Percentiles rank a stretch among this genome's conserved stretches.
These are phyloP conservation scores for Medicago lupulina DNA, from an alignment of 306 rosid species.

Conservation along the genomic window DNA sequence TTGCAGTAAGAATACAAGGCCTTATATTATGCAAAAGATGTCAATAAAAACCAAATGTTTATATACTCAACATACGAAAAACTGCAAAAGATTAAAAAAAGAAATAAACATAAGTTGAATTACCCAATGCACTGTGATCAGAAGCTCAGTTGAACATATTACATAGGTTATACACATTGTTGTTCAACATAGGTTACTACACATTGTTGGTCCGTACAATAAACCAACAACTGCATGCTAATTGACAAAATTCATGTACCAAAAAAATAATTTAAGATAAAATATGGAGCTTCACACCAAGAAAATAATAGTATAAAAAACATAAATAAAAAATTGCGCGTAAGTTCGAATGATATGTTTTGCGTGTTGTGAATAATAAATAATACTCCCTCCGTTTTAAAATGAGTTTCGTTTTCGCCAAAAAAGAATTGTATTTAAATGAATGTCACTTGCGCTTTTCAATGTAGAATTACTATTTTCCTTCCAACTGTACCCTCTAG, in stretches of 20 bases:
- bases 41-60: slow-evolving; percentile 17
- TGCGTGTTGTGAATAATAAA: too few species aligned
- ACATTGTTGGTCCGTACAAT: background rate
- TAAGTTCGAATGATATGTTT: background rate
- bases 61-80: background rate
- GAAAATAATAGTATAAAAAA: background rate
- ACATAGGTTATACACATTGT: slow-evolving; percentile 6
- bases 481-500: too few species aligned
- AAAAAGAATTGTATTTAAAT: too few species aligned
- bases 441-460: too few species aligned
- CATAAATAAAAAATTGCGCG: background rate
- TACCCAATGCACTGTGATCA: slow-evolving; percentile 22
- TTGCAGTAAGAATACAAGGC: slow-evolving; percentile 34
- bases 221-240: slow-evolving; percentile 17
- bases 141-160: slow-evolving; percentile 34
- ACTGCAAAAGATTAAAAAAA: slow-evolving; percentile 8
- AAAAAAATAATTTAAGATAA: background rate
- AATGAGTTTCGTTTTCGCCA: too few species aligned
- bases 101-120: slow-evolving; percentile 16
- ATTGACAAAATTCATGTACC: slow-evolving; percentile 16
- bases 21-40: slow-evolving; percentile 31
- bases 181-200: background rate
- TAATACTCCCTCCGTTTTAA: too few species aligned
- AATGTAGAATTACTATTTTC: too few species aligned
- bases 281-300: slow-evolving; percentile 13